A percentile compares a stretch with the other conserved stretches of the same genome.
Conservation (phyloP, 2,329 filamentous ascomycete genomes). For the Alternaria gaisen region DNA sequence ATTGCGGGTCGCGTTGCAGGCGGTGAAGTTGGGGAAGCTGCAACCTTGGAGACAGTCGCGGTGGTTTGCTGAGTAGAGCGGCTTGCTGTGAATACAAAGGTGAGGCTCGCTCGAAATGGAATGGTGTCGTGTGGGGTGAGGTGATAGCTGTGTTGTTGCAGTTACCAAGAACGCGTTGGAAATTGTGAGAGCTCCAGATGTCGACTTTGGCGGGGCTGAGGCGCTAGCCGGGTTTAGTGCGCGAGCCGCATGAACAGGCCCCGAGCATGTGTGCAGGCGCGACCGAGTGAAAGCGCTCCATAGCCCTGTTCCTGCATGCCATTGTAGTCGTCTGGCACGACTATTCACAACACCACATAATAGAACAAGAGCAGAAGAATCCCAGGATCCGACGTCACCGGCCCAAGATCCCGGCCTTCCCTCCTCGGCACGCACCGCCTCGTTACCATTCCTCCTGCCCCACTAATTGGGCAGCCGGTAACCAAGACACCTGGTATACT, state of each 20-base stretch:
- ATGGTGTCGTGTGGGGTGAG: background rate
- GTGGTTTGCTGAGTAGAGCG: background rate
- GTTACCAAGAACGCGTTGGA: conserved; percentile 10
- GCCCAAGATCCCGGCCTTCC: conserved; percentile 32
- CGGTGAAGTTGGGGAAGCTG: conserved; percentile 4
- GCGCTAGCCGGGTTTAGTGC: conserved; percentile 38
- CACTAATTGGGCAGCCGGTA: conserved; percentile 37
- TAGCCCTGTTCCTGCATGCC: conserved; percentile 8
- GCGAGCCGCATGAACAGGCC: conserved; percentile 32
- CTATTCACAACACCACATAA: background rate
- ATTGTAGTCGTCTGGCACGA: background rate
- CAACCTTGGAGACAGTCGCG: background rate
- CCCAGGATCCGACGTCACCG: conserved; percentile 15
- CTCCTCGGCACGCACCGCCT: conserved; percentile 38
- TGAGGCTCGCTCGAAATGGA: background rate
- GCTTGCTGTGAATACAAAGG: background rate
- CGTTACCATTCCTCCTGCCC: conserved; percentile 38
- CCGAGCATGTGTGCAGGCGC: conserved; percentile 7
- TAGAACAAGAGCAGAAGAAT: background rate
- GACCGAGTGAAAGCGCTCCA: conserved; percentile 21
- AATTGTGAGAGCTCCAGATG: conserved; percentile 35
- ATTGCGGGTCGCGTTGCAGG: conserved; percentile 5
- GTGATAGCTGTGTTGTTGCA: background rate
- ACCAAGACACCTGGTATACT: conserved; percentile 24
- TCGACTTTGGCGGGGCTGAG: conserved; percentile 31